Evolutionary conservation across 2,329 filamentous ascomycete genomes (phyloP), one percentile per base, ranked within the genome.

Genomic region (Fonsecaea monophora): DNA sequence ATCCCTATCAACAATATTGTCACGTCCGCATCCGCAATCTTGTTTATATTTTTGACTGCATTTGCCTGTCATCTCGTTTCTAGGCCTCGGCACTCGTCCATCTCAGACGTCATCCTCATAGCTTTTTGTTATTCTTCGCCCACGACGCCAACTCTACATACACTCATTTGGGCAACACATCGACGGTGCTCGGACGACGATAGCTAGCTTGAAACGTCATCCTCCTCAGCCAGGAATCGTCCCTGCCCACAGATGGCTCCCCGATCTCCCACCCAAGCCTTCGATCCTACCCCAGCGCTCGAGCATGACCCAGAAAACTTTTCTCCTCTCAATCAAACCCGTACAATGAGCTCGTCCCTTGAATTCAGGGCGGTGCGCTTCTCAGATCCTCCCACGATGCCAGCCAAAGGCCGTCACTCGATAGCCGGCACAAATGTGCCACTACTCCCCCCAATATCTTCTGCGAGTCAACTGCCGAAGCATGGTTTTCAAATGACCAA

Each of bases 281-380:
- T 73, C 53, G 71, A 72, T 32, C 71, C 72, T 2, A 69, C 71
- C 3, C 69, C 69, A 13, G 72, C 72, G 42, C 69, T 73, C 4
- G 71, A 69, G 55, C 62, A 70, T 42, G 42, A 72, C 53, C 63
- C 60, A 42, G 65, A 66, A 62, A 68, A 71, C 59, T 72, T 64
- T 60, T 72, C 72, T 34, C 66, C 67, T 57, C 67, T 72, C 38
- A 72, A 65, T 30, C 50, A 50, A 34, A 45, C 60, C 15, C 54
- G 53, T 18, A 30, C 55, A n/a, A 67, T 42, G 34, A 35, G 37
- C n/a, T 50, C 60, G 8, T 58, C 58, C n/a, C 7, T 48, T 13
- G 37, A 53, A 8, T 78, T 78, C 71, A 81, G 79, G 73, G 79
- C 79, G 68, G 78, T 80, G 40, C 78, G 77, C 60, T 81, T 81